Evolutionary conservation across 1,139 yeast species (phyloP).

Genomic region (Blastobotrys petasosporus): DNA sequence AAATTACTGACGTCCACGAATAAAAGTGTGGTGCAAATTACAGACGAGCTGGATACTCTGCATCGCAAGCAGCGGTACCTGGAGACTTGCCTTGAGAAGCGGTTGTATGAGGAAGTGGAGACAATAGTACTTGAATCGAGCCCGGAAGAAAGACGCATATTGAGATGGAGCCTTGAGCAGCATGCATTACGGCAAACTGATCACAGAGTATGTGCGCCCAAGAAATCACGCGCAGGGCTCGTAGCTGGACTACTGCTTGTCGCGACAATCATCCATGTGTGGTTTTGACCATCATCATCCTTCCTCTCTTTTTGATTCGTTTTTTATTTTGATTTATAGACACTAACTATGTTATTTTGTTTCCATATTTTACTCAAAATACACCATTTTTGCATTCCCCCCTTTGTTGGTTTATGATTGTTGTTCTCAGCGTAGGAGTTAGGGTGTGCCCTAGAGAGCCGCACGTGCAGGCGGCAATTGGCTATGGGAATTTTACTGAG

Average conservation of each 20-base stretch:
- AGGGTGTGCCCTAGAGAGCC: neutral
- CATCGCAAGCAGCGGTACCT: neutral
- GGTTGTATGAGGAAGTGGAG: constrained; percentile 2
- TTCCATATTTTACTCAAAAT: too few species aligned
- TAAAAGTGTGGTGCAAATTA: neutral
- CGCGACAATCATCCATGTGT: too few species aligned
- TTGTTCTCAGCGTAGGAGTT: too few species aligned
- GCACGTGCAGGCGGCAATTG: neutral
- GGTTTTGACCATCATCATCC: too few species aligned
- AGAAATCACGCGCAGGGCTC: neutral
- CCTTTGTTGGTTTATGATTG: too few species aligned
- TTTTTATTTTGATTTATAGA: too few species aligned
- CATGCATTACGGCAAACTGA: neutral
- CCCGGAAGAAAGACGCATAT: constrained; percentile 3
- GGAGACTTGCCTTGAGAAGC: neutral
- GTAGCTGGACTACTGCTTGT: neutral
- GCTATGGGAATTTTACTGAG: too few species aligned
- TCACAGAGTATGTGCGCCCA: too few species aligned
- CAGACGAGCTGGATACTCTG: neutral
- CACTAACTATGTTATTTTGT: too few species aligned
- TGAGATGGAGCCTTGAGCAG: constrained; percentile 1
- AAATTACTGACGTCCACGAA: neutral
- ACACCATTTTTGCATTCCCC: too few species aligned
- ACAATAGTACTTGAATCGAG: neutral
- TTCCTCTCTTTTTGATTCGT: too few species aligned